phyloP scores from a whole-genome alignment of 805 yeast genomes.

The Yarrowia phangngaensis region DNA sequence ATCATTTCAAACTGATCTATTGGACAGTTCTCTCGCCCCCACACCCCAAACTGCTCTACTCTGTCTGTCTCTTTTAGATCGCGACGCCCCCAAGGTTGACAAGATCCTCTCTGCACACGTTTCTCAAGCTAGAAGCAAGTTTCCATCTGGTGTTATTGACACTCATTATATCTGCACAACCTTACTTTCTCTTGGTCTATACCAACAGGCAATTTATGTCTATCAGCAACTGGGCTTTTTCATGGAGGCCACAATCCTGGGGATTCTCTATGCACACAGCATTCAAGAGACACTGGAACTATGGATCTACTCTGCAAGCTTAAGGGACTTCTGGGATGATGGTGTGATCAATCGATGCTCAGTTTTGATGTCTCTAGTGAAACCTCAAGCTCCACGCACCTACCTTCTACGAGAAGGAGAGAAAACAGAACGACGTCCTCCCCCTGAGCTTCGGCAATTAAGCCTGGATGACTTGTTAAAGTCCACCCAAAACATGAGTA shows the following conservation, averaged over 20 bases:
- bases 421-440: background rate
- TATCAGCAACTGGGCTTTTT: conserved; percentile 20
- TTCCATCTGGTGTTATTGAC: conserved; percentile 8
- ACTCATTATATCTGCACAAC: conserved; percentile 17
- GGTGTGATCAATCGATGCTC: conserved; percentile 19
- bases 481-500: conserved; percentile 2
- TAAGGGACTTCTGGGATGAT: conserved; percentile 16
- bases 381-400: conserved; percentile 5
- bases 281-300: conserved; percentile 18
- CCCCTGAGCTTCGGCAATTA: conserved; percentile 9
- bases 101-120: conserved; percentile 7
- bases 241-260: conserved; percentile 20
- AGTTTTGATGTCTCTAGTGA: conserved; percentile 14
- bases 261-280: conserved; percentile 15
- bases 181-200: conserved; percentile 9
- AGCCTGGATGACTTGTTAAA: conserved; percentile 9
- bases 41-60: conserved; percentile 5
- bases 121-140: background rate
- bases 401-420: background rate
- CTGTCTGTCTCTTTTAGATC: conserved; percentile 4
- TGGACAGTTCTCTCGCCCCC: conserved; percentile 7
- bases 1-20: conserved; percentile 1
- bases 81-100: conserved; percentile 12
- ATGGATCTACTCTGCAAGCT: conserved; percentile 19
- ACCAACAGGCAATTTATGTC: conserved; percentile 13